Evolutionary conservation across 176 grass and related monocot species (phyloP).

Genomic region (Oryza glaberrima): DNA sequence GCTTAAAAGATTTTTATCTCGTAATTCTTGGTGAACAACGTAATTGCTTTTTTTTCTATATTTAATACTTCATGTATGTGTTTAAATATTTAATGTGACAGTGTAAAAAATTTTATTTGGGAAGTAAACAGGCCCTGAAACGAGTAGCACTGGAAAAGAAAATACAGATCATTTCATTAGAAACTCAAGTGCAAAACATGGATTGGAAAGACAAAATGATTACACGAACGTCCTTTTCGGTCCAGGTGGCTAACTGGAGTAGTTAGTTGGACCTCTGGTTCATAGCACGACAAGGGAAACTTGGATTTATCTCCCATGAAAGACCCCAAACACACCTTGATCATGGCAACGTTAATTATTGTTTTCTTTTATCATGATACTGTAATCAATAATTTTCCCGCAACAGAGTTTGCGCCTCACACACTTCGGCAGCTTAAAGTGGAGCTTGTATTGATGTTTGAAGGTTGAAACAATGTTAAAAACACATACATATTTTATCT

Average conservation of each 20-base stretch:
- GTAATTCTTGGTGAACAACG: too few relatives aligned
- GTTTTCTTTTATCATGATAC: neutral
- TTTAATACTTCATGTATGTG: too few relatives aligned
- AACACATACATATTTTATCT: slow-evolving; percentile 38
- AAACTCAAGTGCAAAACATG: neutral
- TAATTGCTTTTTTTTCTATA: too few relatives aligned
- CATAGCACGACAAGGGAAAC: neutral
- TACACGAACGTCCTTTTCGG: neutral
- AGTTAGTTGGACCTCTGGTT: neutral
- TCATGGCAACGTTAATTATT: neutral
- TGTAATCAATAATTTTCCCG: neutral
- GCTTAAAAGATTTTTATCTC: too few relatives aligned
- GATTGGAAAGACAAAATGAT: neutral
- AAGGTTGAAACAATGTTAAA: neutral
- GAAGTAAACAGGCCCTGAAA: neutral
- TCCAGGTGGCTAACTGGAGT: neutral
- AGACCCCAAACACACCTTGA: neutral
- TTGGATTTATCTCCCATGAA: neutral
- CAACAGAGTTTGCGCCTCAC: neutral
- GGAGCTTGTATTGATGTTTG: slow-evolving; percentile 1
- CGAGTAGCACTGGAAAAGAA: neutral
- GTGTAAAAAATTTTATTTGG: too few relatives aligned
- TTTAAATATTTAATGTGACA: too few relatives aligned
- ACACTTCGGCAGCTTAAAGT: neutral
- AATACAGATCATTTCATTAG: neutral